Evolutionary conservation across 2,329 filamentous ascomycete species (phyloP), one percentile per base, ranked within the genome.

Genomic region (Capronia epimyces): DNA sequence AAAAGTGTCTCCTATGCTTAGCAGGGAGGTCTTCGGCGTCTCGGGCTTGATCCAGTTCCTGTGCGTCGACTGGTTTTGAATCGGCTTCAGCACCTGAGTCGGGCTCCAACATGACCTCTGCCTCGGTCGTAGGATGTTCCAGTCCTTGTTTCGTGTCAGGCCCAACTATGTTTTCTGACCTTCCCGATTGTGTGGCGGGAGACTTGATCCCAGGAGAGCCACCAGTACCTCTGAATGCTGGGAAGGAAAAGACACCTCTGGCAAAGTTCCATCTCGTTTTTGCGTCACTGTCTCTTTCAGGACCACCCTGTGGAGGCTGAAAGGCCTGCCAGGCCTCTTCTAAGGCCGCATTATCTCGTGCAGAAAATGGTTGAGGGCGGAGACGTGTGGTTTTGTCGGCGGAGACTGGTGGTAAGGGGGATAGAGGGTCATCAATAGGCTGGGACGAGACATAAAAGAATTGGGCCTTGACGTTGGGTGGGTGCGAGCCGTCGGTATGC

Each of bases 361-460:
- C 75, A 0, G 86, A 85, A 67, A 95, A 95, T 0, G 89, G 88
- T 37, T 87, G 81, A 7, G 89, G 80, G 41, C 82, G 79, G 29
- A 78, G 75, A 49, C 76, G 67, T 49, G 72, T 77, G 12, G 75
- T 65, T 44, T 65, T 67, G 42, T 67, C 67, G 18, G 69, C 83
- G 70, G 65, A 75, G 56, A 66, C 77, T 62, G 64, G 79, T 65
- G 67, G 81, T 64, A 70, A 76, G 67, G 84, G 79, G 8, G 86
- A 88, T n/a, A 95, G 76, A 20, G 88, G 88, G 63, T 95, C 89
- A 63, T 95, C 89, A 64, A 95, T 89, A 24, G 89, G 84, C 43
- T 91, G 78, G 10, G 82, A 74, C 9, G 89, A 93, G 12, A 82
- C 79, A 68, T 95, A 95, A 69, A 95, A 95, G 71, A 89, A 95